Evolutionary conservation across 2,329 filamentous ascomycete species (phyloP), one percentile per base, ranked within the genome.

Genomic region (Bipolaris oryzae): DNA sequence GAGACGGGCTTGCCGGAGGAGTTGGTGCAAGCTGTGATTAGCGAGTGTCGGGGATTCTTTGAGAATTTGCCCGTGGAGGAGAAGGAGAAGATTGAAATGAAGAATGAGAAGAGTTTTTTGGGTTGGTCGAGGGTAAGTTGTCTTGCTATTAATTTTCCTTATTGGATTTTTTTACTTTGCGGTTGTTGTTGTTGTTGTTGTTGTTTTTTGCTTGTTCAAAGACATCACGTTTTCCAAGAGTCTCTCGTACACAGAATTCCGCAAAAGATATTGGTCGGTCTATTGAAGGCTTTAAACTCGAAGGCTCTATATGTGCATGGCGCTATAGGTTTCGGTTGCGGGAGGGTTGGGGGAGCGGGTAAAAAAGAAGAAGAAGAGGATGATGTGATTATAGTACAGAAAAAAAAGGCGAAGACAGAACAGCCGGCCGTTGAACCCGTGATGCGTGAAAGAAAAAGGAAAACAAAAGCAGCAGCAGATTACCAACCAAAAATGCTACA

Each of bases 21-120:
- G 37, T 77, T 94, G 50, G 86, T 90, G 65, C 70, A 84, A 21
- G 76, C 83, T 59, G 90, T 94, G 23, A 86, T 91, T 50, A 69
- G 77, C 2, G 83, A 92, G 68, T 90, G 89, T 42, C 85, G 85
- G 51, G 80, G 78, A 0, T 95, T 96, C 76, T 96, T 96, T 68
- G 72, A 76, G 42, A 85, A 91, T 57, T 82, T 96, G 53, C 88
- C 90, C 1, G 72, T 80, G 58, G 86, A 89, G 64, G 90, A 95
- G 76, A 96, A 96, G 85, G 87, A 84, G 55, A 71, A 55, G 39
- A 81, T 82, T 50, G 80, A 82, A 66, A 82, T 82, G 80, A 81
- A 80, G 77, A 80, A 81, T 55, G 60, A 78, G 63, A 74, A 71
- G 62, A 80, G 77, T 49, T 82, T 81, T 63, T 55, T 82, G 55